Base-by-base conservation (phyloP, 1,284 basidiomycete genomes). In the Ustilago loliicola region DNA sequence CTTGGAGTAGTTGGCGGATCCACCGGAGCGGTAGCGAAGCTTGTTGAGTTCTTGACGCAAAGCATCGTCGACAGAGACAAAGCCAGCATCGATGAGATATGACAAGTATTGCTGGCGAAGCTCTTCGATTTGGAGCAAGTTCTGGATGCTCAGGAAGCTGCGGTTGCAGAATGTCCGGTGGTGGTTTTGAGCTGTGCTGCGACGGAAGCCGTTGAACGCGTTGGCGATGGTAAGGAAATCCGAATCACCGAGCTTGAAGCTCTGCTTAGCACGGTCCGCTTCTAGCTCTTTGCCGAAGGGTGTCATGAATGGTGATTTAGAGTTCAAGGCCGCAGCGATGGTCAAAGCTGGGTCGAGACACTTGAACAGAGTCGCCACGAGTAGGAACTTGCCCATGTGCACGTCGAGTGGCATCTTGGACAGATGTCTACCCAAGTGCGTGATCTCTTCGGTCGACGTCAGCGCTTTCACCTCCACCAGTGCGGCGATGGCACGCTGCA, bases 351-450 rank as follows among this genome's bases (percentile, higher is more conserved):
- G 94, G 85, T 98, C 97, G 65, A 99, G 88, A 85, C 96, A 98
- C 59, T 91, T 91, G 87, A 99, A 94, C 29, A 95, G 86, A 1
- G 93, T 92, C 0, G 96, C 93, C 30, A 93, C 91, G 30, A 99
- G 89, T 23, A 99, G 88, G 86, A 99, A 94, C 88, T 99, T 98
- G 57, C 94, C 96, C 21, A 99, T 90, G 85, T 99, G 95, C 30
- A 99, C 96, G 84, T 99, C 97, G 54, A 94, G 94, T 0, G 97
- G 97, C 52, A 99, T 89, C 85, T 94, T 94, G 88, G 94, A 94
- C 52, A 99, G 89, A 34, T 98, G 89, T 11, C 93, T 89, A 34
- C 97, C 97, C 90, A 99, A 93, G 0, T 95, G 92, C 2, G 97
- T 99, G 80, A 99, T 98, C 36, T 98, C 95, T 86, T 98, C 95